phyloP scores from a whole-genome alignment of 345 rosid genomes.

The Gossypium australe region DNA sequence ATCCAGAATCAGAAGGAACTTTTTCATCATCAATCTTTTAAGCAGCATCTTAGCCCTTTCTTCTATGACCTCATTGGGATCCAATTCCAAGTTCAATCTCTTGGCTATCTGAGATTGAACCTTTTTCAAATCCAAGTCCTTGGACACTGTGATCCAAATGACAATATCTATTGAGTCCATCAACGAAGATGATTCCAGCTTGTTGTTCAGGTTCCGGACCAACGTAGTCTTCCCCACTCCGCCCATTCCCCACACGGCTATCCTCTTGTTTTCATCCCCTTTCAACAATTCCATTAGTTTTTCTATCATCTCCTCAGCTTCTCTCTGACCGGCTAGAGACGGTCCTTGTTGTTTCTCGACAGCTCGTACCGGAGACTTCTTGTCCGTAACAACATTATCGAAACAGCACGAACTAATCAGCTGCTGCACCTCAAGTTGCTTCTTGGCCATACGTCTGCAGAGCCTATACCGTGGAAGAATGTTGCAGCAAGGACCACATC shows the following conservation, averaged over 20 bases:
- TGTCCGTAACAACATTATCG: conserved; percentile 4
- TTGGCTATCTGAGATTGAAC: conserved; percentile 27
- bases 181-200: conserved; percentile 11
- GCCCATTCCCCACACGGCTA: conserved; percentile 31
- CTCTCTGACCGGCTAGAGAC: conserved; percentile 29
- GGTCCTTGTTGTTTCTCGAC: conserved; percentile 24
- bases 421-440: conserved; percentile 10
- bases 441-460: conserved; percentile 13
- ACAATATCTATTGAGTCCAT: conserved; percentile 16
- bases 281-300: conserved; percentile 10
- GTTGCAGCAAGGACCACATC: conserved; percentile 9
- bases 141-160: conserved; percentile 29
- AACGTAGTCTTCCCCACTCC: conserved; percentile 37
- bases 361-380: conserved; percentile 25
- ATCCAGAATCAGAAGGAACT: conserved; percentile 32
- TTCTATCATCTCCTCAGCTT: conserved; percentile 17
- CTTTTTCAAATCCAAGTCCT: conserved; percentile 6
- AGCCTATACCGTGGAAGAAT: conserved; percentile 10
- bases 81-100: conserved; percentile 24
- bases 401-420: conserved; percentile 20
- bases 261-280: conserved; percentile 15
- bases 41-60: conserved; percentile 16
- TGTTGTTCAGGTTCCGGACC: conserved; percentile 27
- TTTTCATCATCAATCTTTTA: conserved; percentile 1
- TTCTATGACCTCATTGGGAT: conserved; percentile 12